Evolutionary conservation across 2,329 filamentous ascomycete genomes (phyloP).

Genomic region (Botrytis deweyae): DNA sequence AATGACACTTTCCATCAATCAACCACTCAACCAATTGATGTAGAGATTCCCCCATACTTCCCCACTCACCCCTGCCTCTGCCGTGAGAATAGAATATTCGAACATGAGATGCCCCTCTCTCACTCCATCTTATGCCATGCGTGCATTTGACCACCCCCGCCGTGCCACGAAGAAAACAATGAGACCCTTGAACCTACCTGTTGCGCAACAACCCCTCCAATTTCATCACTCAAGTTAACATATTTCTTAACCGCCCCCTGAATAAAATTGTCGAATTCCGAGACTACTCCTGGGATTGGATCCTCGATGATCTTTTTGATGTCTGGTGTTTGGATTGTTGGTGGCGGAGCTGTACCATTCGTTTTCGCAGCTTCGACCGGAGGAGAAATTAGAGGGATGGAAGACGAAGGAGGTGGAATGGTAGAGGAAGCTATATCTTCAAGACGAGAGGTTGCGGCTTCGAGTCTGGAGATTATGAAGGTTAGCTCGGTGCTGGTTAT

Average conservation of each 20-base stretch:
- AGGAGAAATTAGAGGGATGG: not conserved
- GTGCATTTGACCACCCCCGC: not conserved
- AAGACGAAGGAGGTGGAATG: conserved; percentile 49
- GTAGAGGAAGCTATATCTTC: conserved; percentile 90
- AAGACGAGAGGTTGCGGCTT: conserved; percentile 92
- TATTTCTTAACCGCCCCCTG: conserved; percentile 72
- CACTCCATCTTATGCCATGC: not conserved
- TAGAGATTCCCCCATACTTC: not conserved
- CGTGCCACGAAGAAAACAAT: not conserved
- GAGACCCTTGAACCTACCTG: conserved; percentile 57
- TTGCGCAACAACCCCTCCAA: conserved; percentile 76
- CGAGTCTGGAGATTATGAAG: conserved; percentile 64
- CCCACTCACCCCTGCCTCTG: not conserved
- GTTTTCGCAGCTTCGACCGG: conserved; percentile 46
- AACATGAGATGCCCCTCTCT: not conserved
- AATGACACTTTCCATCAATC: not conserved
- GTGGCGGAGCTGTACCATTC: conserved; percentile 42
- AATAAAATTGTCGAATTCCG: conserved; percentile 84
- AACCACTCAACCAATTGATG: not conserved
- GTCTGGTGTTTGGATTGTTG: not conserved
- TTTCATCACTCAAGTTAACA: conserved; percentile 70
- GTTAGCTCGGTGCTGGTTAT: conserved; percentile 35
- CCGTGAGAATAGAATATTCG: not conserved
- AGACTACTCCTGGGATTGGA: conserved; percentile 69
- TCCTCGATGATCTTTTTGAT: conserved; percentile 46